A percentile compares a stretch with the other conserved stretches of the same genome.
Conservation (phyloP, 148 eudicot species). For the Arctostaphylos glauca region DNA sequence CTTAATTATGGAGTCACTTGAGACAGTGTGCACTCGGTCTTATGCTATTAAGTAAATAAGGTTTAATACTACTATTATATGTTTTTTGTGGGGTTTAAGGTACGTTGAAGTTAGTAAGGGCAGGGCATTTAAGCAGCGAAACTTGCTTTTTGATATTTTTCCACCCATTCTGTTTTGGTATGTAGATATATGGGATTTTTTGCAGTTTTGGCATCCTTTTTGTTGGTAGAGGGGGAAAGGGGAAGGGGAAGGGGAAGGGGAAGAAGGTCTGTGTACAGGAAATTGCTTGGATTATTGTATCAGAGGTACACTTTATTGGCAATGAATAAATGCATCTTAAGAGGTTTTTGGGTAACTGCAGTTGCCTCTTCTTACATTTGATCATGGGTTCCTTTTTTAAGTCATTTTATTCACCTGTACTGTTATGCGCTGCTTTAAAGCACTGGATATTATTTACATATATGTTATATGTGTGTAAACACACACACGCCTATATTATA, state of each 20-base stretch:
- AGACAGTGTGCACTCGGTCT: conserved; percentile 71
- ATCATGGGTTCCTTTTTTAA: too few species aligned
- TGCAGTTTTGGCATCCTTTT: conserved; percentile 23
- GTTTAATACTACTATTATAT: neutral
- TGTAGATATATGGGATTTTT: conserved; percentile 62
- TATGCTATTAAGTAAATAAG: conserved; percentile 60
- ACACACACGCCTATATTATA: too few species aligned
- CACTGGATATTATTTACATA: too few species aligned
- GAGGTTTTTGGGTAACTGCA: neutral
- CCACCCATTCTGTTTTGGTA: neutral
- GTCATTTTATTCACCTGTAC: too few species aligned
- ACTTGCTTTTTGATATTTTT: conserved; percentile 13
- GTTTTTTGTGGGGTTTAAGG: conserved; percentile 24
- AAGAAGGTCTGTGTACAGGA: conserved; percentile 37
- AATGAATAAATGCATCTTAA: conserved; percentile 15
- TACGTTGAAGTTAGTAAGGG: conserved; percentile 30
- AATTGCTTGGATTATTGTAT: conserved; percentile 33
- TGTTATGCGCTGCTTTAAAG: too few species aligned
- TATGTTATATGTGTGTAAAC: too few species aligned
- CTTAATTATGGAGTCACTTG: conserved; percentile 65
- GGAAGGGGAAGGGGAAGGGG: neutral
- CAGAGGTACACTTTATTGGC: conserved; percentile 19
- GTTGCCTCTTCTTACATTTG: neutral
- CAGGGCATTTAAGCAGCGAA: conserved; percentile 20
- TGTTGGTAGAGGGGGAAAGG: neutral